Conservation (phyloP, 345 rosid species). For the Chamaenerion angustifolium region DNA sequence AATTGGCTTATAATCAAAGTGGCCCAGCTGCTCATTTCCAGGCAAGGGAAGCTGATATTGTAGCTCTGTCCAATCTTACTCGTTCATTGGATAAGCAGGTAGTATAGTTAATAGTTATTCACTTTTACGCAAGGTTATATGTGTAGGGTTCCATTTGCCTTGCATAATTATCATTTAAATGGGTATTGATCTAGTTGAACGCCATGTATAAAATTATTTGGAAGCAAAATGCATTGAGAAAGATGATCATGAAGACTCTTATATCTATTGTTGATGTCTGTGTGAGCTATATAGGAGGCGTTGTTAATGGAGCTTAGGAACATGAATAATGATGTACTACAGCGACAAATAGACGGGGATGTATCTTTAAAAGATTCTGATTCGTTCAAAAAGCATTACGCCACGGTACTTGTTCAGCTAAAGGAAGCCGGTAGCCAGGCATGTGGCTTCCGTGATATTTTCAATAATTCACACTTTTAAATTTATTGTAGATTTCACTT, state of each 20-base stretch:
- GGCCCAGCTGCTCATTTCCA: conserved; percentile 20
- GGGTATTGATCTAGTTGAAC: no score
- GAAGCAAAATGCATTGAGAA: not conserved
- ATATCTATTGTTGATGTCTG: conserved; percentile 7
- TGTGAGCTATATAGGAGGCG: conserved; percentile 20
- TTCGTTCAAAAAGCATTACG: conserved; percentile 30
- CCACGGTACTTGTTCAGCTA: conserved; percentile 30
- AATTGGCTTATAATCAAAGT: conserved; percentile 23
- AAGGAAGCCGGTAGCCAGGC: conserved; percentile 48
- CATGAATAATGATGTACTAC: conserved; percentile 21
- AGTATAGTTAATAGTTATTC: not conserved
- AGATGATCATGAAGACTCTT: conserved; percentile 4
- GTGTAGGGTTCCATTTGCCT: not conserved
- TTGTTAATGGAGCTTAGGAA: conserved; percentile 29
- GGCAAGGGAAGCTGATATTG: conserved; percentile 50
- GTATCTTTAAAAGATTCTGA: conserved; percentile 28
- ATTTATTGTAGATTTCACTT: not conserved
- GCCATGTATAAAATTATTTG: not conserved
- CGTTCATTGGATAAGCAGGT: conserved; percentile 55
- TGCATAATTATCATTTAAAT: not conserved
- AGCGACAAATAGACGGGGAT: conserved; percentile 21
- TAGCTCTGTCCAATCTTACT: conserved; percentile 34
- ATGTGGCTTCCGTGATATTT: conserved; percentile 31
- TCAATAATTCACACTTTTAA: not conserved
- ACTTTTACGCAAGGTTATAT: not conserved